These are phyloP conservation scores for Crithidia thermophila DNA, from an alignment of 208 protist species.

Conservation along the genomic window DNA sequence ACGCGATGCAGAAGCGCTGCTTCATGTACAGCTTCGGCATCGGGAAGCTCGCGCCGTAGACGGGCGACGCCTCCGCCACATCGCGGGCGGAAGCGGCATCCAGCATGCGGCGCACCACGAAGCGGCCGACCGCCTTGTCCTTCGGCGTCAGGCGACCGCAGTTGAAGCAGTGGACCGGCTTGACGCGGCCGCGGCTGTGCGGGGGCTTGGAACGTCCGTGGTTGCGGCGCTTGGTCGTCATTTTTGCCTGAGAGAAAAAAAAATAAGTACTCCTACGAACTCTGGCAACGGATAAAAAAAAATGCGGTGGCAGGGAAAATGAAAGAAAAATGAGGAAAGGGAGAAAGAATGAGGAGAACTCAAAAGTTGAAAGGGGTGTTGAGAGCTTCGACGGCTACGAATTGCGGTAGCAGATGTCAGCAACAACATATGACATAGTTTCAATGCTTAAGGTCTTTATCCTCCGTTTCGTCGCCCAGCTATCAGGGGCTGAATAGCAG, in stretches of 20 bases:
- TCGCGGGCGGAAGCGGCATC: slow-evolving; percentile 97
- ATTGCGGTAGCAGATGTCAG: too few relatives aligned
- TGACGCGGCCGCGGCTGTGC: slow-evolving; percentile 90
- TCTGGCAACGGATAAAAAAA: slow-evolving; percentile 5
- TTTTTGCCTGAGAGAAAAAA: too few relatives aligned
- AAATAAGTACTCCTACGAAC: not conserved
- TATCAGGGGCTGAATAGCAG: too few relatives aligned
- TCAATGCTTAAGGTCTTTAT: too few relatives aligned
- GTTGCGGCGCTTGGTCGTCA: slow-evolving; percentile 95
- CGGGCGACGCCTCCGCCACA: slow-evolving; percentile 95
- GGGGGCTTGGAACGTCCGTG: slow-evolving; percentile 92
- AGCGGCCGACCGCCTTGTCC: slow-evolving; percentile 99
- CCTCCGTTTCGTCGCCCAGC: too few relatives aligned
- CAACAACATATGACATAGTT: too few relatives aligned
- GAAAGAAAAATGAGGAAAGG: too few relatives aligned
- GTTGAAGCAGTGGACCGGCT: slow-evolving; percentile 94
- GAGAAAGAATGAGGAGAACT: too few relatives aligned
- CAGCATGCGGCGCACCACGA: slow-evolving; percentile 98
- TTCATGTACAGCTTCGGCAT: slow-evolving; percentile 99
- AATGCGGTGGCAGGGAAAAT: not conserved
- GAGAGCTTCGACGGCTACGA: too few relatives aligned
- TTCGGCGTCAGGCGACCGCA: slow-evolving; percentile 91
- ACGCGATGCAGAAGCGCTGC: slow-evolving; percentile 99
- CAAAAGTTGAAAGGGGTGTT: too few relatives aligned
- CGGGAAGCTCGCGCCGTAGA: slow-evolving; percentile 92